Evolutionary conservation across 2,329 filamentous ascomycete genomes (phyloP), one percentile per base, ranked within the genome.

Genomic region (Trichocomaceae sp.): DNA sequence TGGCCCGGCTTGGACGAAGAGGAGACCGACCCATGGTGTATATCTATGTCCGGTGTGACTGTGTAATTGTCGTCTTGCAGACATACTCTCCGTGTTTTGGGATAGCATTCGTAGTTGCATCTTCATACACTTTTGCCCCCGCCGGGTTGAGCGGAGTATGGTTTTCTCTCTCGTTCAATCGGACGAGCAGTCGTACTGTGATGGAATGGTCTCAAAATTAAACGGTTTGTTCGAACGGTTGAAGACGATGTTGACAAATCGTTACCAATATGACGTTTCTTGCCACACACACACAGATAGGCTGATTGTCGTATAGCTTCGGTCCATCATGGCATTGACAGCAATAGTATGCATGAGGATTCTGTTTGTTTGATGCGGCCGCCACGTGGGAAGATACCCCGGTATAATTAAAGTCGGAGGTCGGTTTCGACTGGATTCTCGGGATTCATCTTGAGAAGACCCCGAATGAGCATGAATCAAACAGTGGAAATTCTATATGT

Each of bases 91-190:
- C 13, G 41, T n/a, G 22, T n/a, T 42, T 53, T 8, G 23, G 31
- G 20, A 44, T 6, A 4, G 19, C 22, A 10, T 37, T 52, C n/a
- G 44, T 33, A 13, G 37, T 17, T 26, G 48, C 6, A n/a, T 75
- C 75, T 15, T 77, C 74, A 57, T 83, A 80, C 2, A 74, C 66
- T 64, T 83, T 86, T 7, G n/a, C n/a, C 83, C 83, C 70, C 74
- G 9, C 83, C 83, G 15, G 82, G 81, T 22, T 79, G 78, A 1
- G 79, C 79, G 23, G 71, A 73, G 62, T 87, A 87, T 0, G 84
- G 84, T 57, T 86, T 82, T 37, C 84, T 75, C n/a, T n/a, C 81
- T 5, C 84, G 79, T 63, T 87, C 84, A 47, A 86, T 79, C 1
- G 81, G 80, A 1, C 77, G 72, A 0, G 75, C 67, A 1, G 72